These are phyloP conservation scores for Rhododendron ovatum DNA, from an alignment of 148 eudicot genomes.

Conservation along the genomic window DNA sequence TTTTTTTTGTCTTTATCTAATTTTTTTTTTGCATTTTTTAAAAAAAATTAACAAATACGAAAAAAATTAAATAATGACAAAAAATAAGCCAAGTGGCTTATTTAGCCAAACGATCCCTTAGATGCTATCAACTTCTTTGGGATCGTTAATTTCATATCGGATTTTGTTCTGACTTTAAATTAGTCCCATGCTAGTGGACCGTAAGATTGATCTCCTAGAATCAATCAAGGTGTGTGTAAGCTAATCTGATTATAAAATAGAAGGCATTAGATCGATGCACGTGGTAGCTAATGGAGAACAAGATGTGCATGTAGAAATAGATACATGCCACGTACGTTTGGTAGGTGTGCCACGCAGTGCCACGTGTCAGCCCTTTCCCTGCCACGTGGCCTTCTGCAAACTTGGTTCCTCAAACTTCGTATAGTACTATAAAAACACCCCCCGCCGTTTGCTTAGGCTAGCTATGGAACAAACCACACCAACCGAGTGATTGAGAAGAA, in stretches of 20 bases:
- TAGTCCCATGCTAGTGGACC: fast-evolving
- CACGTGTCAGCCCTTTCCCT: background rate
- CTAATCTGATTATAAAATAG: too few species aligned
- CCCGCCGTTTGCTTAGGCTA: background rate
- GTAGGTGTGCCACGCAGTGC: background rate
- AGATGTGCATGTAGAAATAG: background rate
- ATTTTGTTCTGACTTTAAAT: too few species aligned
- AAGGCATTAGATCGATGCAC: background rate
- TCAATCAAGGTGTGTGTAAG: too few species aligned
- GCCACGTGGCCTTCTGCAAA: background rate
- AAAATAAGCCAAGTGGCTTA: too few species aligned
- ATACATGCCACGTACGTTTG: background rate
- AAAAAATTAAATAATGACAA: too few species aligned
- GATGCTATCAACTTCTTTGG: too few species aligned
- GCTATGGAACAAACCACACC: background rate
- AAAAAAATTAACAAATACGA: too few species aligned
- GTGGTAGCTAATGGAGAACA: background rate
- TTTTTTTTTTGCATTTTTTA: too few species aligned
- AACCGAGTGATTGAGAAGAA: background rate
- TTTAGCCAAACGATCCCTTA: too few species aligned
- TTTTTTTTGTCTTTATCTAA: too few species aligned
- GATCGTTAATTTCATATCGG: too few species aligned
- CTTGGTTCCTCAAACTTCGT: background rate
- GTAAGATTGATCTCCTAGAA: too few species aligned
- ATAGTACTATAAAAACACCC: background rate